These are phyloP conservation scores for Corniculantispora saksenae DNA, from an alignment of 2,329 filamentous ascomycete species.

Conservation along the genomic window DNA sequence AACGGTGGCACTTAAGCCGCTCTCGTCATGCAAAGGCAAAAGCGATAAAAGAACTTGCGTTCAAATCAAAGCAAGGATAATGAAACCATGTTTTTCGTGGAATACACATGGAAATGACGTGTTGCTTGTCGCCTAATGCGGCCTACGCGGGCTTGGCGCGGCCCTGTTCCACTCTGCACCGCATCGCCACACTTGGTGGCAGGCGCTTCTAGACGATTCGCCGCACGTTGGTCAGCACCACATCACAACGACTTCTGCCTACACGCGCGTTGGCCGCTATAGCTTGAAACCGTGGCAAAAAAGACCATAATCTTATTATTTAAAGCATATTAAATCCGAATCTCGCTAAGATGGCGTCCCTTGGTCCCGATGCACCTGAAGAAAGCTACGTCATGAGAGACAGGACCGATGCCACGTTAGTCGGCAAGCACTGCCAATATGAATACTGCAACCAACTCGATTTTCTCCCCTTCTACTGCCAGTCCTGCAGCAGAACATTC, in stretches of 20 bases:
- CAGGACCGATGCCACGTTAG: conserved; percentile 73
- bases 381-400: conserved; percentile 73
- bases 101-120: neutral
- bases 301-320: neutral
- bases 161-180: conserved; percentile 14
- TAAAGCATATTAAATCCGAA: neutral
- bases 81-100: neutral
- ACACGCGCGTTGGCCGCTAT: neutral
- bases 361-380: conserved; percentile 41
- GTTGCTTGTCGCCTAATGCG: neutral
- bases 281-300: neutral
- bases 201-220: conserved; percentile 21
- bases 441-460: conserved; percentile 92
- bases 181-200: conserved; percentile 10
- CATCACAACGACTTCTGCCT: conserved; percentile 16
- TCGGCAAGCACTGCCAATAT: conserved; percentile 89
- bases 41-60: neutral
- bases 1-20: too few relatives aligned
- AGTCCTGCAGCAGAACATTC: conserved; percentile 81
- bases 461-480: conserved; percentile 92
- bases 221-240: conserved; percentile 16
- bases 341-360: conserved; percentile 52
- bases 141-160: conserved; percentile 1
- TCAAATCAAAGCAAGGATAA: neutral
- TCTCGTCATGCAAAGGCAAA: too few relatives aligned